Evolutionary conservation across 2,329 filamentous ascomycete genomes (phyloP).

Genomic region (Truncatella angustata): DNA sequence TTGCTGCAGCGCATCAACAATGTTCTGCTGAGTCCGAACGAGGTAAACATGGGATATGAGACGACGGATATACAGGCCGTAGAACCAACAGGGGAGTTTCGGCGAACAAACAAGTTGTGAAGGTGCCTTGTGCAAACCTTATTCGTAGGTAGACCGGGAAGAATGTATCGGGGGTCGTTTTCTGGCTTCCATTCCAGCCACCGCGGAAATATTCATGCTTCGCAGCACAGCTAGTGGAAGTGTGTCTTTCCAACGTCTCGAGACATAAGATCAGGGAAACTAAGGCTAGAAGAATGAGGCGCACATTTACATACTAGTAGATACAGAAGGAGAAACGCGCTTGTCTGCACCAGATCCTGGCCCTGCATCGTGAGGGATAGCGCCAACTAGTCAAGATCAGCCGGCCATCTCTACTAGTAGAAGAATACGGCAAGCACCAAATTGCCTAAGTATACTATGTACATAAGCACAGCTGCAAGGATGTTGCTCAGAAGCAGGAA

Average conservation of each 20-base stretch:
- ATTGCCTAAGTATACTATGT: no score
- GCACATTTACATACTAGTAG: neutral
- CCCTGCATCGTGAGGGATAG: no score
- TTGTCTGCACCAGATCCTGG: neutral
- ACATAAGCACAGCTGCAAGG: no score
- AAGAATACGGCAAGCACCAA: no score
- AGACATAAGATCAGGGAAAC: no score
- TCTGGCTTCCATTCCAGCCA: conserved; percentile 26
- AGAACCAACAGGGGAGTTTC: conserved; percentile 8
- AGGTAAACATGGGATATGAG: neutral
- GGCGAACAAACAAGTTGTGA: conserved; percentile 10
- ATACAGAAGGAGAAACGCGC: neutral
- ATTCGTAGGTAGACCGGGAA: conserved; percentile 21
- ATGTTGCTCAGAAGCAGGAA: conserved; percentile 2
- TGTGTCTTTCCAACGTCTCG: no score
- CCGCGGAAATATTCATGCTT: conserved; percentile 19
- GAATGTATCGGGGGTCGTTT: conserved; percentile 23
- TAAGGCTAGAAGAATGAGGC: neutral
- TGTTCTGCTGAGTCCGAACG: neutral
- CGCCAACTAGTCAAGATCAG: neutral
- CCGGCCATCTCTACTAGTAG: neutral
- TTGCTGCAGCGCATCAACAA: neutral
- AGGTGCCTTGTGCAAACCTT: conserved; percentile 13
- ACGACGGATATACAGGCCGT: neutral
- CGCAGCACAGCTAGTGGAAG: neutral